Evolutionary conservation across 2,329 filamentous ascomycete species (phyloP).

Genomic region (Sclerotiophoma versabilis): DNA sequence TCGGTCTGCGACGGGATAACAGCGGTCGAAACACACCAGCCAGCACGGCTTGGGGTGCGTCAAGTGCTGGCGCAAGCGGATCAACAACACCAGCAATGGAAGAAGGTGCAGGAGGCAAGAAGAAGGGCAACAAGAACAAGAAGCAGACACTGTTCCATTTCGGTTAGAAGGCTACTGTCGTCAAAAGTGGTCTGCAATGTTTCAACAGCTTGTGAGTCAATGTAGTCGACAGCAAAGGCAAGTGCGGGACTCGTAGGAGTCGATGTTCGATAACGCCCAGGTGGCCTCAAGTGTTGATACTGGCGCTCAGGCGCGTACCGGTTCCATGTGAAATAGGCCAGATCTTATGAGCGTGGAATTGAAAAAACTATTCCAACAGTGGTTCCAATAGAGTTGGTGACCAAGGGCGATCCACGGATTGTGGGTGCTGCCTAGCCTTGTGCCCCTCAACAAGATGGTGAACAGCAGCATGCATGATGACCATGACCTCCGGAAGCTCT

Average conservation of each 20-base stretch:
- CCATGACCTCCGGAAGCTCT: background rate
- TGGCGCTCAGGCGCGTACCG: background rate
- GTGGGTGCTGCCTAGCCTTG: conserved; percentile 1
- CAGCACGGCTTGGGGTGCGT: conserved; percentile 50
- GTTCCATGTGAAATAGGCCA: background rate
- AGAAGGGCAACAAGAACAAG: conserved; percentile 59
- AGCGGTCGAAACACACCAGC: conserved; percentile 48
- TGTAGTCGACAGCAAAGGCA: conserved; percentile 3
- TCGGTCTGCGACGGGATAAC: conserved; percentile 53
- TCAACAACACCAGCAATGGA: conserved; percentile 33
- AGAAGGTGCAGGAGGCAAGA: conserved; percentile 45
- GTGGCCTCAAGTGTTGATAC: background rate
- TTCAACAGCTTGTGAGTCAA: background rate
- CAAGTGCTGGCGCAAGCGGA: conserved; percentile 37
- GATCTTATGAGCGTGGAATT: background rate
- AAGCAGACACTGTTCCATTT: conserved; percentile 61
- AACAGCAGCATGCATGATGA: background rate
- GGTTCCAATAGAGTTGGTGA: background rate
- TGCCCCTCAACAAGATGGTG: background rate
- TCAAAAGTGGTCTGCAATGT: background rate
- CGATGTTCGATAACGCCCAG: background rate
- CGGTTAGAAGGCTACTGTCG: conserved; percentile 42
- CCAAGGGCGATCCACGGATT: background rate
- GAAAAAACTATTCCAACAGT: background rate
- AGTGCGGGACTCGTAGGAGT: background rate